Evolutionary conservation across 2,329 filamentous ascomycete species (phyloP), one percentile per base, ranked within the genome.

Genomic region (Paraconiothyrium sp.): DNA sequence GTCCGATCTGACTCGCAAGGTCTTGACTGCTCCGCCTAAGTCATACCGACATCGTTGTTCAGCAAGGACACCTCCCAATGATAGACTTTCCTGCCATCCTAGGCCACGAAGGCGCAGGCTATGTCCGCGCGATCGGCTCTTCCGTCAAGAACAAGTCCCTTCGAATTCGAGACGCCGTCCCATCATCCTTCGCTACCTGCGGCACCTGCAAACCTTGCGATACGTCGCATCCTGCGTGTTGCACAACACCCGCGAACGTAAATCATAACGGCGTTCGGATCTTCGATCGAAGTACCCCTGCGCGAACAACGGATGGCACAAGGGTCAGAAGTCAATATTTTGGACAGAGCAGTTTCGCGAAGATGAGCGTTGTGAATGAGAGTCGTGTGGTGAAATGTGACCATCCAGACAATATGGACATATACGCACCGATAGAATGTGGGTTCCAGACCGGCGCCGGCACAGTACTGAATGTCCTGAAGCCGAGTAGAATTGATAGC

Each of bases 11-110:
- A 32, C 13, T 11, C 11, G n/a, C 11, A 30, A 30, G 27, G 27
- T 9, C 4, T 14, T 5, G 30, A 34, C 44, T 55, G 22, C 60
- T 20, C 16, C 39, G 20, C 11, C 20, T 22, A 63, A 57, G 57
- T 20, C 85, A 87, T 60, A 85, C 84, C 0, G 85, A 87, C 63
- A 71, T 85, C 24, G 72, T 83, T 35, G 81, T 84, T 57, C 83
- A 80, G 5, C 22, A 72, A 72, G 32, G 49, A 14, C 47, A 51
- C 7, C 44, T 74, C 70, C 22, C 75, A 3, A 60, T 80, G 49
- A 39, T 35, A 44, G 32, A 52, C 3, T 52, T 24, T 4, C 32
- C 49, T 22, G 49, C 32, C 30, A 37, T 52, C 16, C 34, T 39
- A 30, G 49, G 49, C 20, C n/a, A 22, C 32, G 30, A 52, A 52